A percentile compares a stretch with the other conserved stretches of the same genome.
Conservation (phyloP, 2,329 filamentous ascomycete genomes). For the Fusarium pininemorale region DNA sequence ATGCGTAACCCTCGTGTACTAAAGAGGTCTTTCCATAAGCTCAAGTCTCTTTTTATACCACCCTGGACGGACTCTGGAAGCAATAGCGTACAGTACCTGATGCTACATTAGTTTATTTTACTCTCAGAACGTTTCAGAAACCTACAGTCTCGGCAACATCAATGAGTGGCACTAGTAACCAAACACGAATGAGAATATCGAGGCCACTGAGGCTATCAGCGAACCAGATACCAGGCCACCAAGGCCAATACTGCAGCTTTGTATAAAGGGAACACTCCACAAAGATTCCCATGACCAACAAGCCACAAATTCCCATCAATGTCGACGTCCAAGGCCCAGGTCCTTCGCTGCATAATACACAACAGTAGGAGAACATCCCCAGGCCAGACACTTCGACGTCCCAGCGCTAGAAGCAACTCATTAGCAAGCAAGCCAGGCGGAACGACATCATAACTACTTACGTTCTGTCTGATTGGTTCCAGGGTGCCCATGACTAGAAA, state of each 20-base stretch:
- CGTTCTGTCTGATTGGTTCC: constrained; percentile 35
- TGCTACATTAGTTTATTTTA: background rate
- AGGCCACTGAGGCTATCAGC: background rate
- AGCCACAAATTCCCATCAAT: constrained; percentile 10
- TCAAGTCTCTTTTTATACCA: constrained; percentile 10
- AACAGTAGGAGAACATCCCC: constrained; percentile 20
- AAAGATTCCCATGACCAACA: background rate
- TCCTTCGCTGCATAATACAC: constrained; percentile 7
- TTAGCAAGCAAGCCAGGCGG: background rate
- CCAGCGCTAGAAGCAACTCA: constrained; percentile 13
- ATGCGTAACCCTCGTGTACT: constrained; percentile 7
- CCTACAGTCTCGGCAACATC: constrained; percentile 39
- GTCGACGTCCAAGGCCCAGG: background rate
- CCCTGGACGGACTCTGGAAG: background rate
- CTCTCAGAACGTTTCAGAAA: background rate
- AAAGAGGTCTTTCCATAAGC: constrained; percentile 6
- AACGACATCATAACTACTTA: constrained; percentile 2
- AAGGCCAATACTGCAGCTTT: constrained; percentile 5
- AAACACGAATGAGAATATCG: constrained; percentile 23
- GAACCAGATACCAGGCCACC: constrained; percentile 34
- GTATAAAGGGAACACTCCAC: constrained; percentile 4
- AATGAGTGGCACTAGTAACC: constrained; percentile 36
- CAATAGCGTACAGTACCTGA: constrained; percentile 3
- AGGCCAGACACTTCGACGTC: constrained; percentile 31
- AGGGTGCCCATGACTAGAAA: constrained; percentile 36